Evolutionary conservation across 148 eudicot genomes (phyloP).

Genomic region (Diospyros kaki): DNA sequence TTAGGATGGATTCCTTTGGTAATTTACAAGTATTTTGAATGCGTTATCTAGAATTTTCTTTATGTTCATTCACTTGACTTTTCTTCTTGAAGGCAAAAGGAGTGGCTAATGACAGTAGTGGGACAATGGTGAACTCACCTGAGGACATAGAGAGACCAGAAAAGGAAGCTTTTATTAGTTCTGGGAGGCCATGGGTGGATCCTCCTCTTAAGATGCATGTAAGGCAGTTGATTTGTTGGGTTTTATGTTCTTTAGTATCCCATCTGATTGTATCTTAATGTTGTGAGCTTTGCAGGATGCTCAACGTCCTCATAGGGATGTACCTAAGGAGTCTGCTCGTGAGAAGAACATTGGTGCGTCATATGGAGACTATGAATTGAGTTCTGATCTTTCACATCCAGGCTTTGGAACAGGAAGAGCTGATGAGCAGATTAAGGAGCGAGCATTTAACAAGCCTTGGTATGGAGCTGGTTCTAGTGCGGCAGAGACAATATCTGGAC

Average conservation of each 20-base stretch:
- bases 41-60: not conserved
- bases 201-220: slow-evolving; percentile 43
- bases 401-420: slow-evolving; percentile 42
- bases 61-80: slow-evolving; percentile 11
- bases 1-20: not conserved
- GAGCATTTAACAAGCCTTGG: slow-evolving; percentile 46
- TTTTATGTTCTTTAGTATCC: not conserved
- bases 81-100: slow-evolving; percentile 46
- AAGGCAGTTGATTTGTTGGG: slow-evolving; percentile 12
- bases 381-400: slow-evolving; percentile 39
- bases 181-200: slow-evolving; percentile 47
- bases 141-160: slow-evolving; percentile 42
- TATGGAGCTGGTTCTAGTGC: slow-evolving; percentile 40
- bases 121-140: slow-evolving; percentile 27
- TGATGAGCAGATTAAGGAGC: slow-evolving; percentile 34
- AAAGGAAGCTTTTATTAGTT: slow-evolving; percentile 29
- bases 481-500: slow-evolving; percentile 43
- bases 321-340: slow-evolving; percentile 29
- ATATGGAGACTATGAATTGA: slow-evolving; percentile 50
- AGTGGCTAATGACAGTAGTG: slow-evolving; percentile 30
- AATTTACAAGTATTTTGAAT: not conserved
- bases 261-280: slow-evolving; percentile 3
- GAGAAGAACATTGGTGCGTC: slow-evolving; percentile 42
- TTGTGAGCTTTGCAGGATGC: slow-evolving; percentile 30
- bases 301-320: slow-evolving; percentile 45